Base-by-base conservation (phyloP, 352 stramenopile species). In the Thraustochytrium striatum region DNA sequence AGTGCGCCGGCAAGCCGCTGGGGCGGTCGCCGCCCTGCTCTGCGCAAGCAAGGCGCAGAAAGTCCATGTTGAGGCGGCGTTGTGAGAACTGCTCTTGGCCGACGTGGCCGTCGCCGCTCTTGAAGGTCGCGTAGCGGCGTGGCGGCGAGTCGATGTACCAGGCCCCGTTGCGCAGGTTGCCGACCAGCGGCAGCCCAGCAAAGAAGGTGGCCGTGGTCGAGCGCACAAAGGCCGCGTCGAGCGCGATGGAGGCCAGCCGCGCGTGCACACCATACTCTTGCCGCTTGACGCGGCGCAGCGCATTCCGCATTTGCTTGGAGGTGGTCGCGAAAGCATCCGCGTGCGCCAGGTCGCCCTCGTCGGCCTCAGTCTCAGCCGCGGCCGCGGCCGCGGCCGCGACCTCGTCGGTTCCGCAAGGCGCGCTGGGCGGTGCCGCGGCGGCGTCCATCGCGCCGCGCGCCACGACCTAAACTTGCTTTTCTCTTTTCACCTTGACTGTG, bases 101-200 rank as follows among this genome's bases (percentile, higher is more conserved):
- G 8, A 61, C 44, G 65, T 75, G 65, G 32, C 65, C 65, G 32
- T 75, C 65, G 8, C 32, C 28, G 65, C 65, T 75, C 11, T 61
- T 72, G n/a, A n/a, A n/a, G n/a, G n/a, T n/a, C n/a, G n/a, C n/a
- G n/a, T n/a, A n/a, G n/a, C n/a, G n/a, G n/a, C n/a, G n/a, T n/a
- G n/a, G 47, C 47, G 47, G 47, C 16, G 47, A 21, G 47, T 55
- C 47, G 16, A 25, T 25, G 47, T 55, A 55, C 47, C 47, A 55
- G 16, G 47, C 47, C 47, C 47, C 47, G 16, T 16, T 25, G 47
- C 47, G 47, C 47, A 55, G 47, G 47, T 55, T 55, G 16, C 16
- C 47, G 16, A 25, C 47, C 47, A 55, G n/a, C n/a, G n/a, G n/a
- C n/a, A n/a, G n/a, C n/a, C n/a, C n/a, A n/a, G n/a, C n/a, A n/a